Evolutionary conservation across 1,139 yeast genomes (phyloP).

Genomic region (Yarrowia galli): DNA sequence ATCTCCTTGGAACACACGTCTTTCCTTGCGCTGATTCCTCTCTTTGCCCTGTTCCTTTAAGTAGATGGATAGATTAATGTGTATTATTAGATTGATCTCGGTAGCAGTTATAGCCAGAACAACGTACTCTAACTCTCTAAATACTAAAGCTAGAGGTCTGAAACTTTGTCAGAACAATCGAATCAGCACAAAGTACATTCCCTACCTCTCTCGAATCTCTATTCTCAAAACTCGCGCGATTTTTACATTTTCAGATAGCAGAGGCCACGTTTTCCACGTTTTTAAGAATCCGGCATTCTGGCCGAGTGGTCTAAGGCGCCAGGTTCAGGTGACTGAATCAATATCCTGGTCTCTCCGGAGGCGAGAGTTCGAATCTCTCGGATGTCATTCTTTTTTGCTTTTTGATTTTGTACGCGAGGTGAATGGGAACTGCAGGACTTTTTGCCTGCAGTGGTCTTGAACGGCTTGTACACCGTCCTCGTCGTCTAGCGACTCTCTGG

Average conservation of each 20-base stretch:
- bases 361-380: constrained; percentile 34
- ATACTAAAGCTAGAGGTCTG: not conserved
- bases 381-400: constrained; percentile 12
- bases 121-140: not conserved
- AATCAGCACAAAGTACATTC: no score
- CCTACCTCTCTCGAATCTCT: no score
- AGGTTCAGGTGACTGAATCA: constrained; percentile 33
- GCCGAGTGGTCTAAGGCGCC: constrained; percentile 35
- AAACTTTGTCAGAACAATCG: not conserved
- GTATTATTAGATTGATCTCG: not conserved
- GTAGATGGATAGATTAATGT: not conserved
- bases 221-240: no score
- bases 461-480: no score
- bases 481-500: no score
- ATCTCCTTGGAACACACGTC: not conserved
- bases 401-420: no score
- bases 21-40: not conserved
- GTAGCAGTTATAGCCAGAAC: no score
- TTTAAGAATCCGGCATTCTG: constrained; percentile 13
- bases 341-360: constrained; percentile 34
- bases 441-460: not conserved
- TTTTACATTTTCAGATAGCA: not conserved
- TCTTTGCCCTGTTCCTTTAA: not conserved
- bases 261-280: not conserved
- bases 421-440: no score